phyloP scores from a whole-genome alignment of 108 stramenopile species.

The Nitzschia sp. region DNA sequence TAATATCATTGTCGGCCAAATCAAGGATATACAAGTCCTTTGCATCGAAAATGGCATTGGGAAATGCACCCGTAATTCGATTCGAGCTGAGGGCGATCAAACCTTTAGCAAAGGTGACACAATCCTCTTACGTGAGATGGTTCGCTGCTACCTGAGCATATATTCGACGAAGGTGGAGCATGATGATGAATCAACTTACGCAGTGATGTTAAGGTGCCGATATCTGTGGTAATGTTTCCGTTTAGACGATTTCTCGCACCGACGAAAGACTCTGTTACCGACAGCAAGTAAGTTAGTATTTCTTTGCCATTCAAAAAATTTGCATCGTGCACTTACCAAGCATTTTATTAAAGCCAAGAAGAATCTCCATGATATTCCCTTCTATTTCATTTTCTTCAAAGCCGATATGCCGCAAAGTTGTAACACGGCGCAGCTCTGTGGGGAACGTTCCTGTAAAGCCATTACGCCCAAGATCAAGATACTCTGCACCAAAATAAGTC shows the following conservation, averaged over 20 bases:
- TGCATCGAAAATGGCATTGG: neutral
- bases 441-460: neutral
- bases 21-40: neutral
- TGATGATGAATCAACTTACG: too few relatives aligned
- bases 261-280: too few relatives aligned
- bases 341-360: neutral
- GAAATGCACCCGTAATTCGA: constrained; percentile 10
- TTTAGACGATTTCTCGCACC: neutral
- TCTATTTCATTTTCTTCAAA: neutral
- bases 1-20: neutral
- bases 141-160: too few relatives aligned
- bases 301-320: too few relatives aligned
- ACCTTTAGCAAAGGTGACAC: neutral
- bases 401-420: neutral
- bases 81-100: too few relatives aligned
- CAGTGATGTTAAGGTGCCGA: neutral
- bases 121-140: neutral
- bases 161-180: too few relatives aligned
- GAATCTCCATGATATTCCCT: neutral
- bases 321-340: neutral
- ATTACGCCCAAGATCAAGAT: neutral
- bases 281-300: too few relatives aligned
- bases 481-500: too few relatives aligned
- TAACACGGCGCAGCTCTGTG: neutral
- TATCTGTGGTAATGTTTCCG: neutral